Evolutionary conservation across 805 yeast genomes (phyloP), one percentile per base, ranked within the genome.

Genomic region (Metschnikowia lunata): DNA sequence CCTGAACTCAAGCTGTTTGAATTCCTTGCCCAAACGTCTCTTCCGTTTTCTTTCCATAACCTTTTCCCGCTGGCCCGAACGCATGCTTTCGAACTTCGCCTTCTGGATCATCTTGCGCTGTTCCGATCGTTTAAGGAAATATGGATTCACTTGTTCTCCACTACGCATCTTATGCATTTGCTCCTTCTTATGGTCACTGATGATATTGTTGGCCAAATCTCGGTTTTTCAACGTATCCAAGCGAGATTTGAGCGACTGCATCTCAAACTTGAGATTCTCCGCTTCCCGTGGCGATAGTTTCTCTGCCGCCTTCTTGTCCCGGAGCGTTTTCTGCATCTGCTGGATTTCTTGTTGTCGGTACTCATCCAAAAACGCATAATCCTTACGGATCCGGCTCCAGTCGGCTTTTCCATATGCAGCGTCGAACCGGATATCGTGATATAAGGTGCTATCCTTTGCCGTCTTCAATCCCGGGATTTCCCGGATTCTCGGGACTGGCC

Each of bases 341-440:
- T 64, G 52, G 32, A 93, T 72, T 60, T 93, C 99, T 8, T 71
- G 63, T 51, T 82, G 73, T 61, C 98, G 76, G 62, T 93, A 93
- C 33, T 85, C 89, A 62, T 89, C 96, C 46, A 93, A 67, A 59
- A 93, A 93, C 36, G 79, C 76, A 67, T 93, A 93, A 57, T 91
- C 83, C 56, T 80, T 78, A 48, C 97, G 73, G 13, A 86, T 77
- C 46, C 74, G 72, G 29, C 72, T 67, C 46, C 78, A 66, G 60
- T 90, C 91, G 1, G 93, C 87, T 55, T 80, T 84, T 45, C 98
- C 98, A 50, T 80, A 80, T 0, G 96, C 89, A 3, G 91, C 77
- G 63, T 93, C 97, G 61, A 93, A 93, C 54, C 99, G 74, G 30
- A 95, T 83, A 67, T 93, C 99, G 39, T 79, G 75, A 60, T 85